phyloP scores from a whole-genome alignment of 129 eudicot species.

The Pulicaria dysenterica region DNA sequence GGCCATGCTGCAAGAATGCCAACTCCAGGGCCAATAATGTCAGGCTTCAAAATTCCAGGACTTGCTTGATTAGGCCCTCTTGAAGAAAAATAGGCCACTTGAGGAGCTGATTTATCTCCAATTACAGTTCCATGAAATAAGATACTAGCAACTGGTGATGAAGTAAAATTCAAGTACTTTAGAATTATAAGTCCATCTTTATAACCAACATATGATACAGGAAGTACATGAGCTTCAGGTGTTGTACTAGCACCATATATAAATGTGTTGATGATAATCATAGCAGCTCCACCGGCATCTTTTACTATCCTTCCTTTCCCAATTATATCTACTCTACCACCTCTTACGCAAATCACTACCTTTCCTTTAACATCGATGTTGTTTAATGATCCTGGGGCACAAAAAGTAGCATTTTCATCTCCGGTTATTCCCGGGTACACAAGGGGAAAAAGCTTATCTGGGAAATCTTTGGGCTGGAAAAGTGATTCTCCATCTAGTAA shows the following conservation, averaged over 20 bases:
- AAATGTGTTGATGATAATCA: constrained; percentile 54
- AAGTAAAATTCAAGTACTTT: constrained; percentile 48
- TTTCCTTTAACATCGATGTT: constrained; percentile 49
- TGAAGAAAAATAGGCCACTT: constrained; percentile 49
- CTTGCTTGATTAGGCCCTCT: constrained; percentile 44
- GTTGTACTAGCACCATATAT: constrained; percentile 36
- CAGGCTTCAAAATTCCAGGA: constrained; percentile 57
- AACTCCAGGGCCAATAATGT: constrained; percentile 58
- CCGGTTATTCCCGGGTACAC: constrained; percentile 46
- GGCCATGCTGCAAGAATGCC: constrained; percentile 60
- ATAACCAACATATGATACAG: constrained; percentile 52
- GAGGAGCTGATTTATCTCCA: constrained; percentile 40
- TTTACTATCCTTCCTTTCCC: constrained; percentile 47
- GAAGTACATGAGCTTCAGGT: constrained; percentile 56
- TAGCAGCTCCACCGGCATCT: constrained; percentile 65
- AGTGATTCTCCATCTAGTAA: constrained; percentile 47
- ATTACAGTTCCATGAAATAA: constrained; percentile 49
- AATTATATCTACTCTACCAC: constrained; percentile 33
- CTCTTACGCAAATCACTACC: constrained; percentile 50
- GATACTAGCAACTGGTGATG: constrained; percentile 48
- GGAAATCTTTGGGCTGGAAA: constrained; percentile 55
- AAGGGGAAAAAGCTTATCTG: constrained; percentile 40
- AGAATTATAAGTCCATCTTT: constrained; percentile 39
- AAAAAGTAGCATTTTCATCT: constrained; percentile 23
- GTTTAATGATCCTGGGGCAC: constrained; percentile 43